Evolutionary conservation across 1,284 basidiomycete genomes (phyloP).

Genomic region (Cryptococcus sp.): DNA sequence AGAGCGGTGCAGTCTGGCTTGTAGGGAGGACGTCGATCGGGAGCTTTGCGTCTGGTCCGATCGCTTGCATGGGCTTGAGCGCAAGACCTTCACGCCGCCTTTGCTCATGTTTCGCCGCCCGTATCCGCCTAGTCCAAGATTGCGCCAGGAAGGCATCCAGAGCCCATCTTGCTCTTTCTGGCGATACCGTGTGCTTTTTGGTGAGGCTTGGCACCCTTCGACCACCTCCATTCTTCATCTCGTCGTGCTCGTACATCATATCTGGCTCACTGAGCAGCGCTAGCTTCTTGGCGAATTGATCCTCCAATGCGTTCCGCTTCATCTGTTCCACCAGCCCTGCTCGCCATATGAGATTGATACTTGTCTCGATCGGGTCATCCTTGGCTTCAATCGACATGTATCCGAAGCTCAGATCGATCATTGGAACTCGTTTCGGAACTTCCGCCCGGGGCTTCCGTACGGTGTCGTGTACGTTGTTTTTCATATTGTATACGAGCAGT

Average conservation of each 20-base stretch:
- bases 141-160: constrained; percentile 74
- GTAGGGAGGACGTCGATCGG: constrained; percentile 57
- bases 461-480: constrained; percentile 26
- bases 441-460: constrained; percentile 65
- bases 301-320: constrained; percentile 74
- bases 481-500: constrained; percentile 59
- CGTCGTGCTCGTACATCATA: constrained; percentile 6
- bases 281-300: constrained; percentile 74
- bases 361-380: constrained; percentile 85
- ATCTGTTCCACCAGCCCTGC: constrained; percentile 75
- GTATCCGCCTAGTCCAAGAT: constrained; percentile 69
- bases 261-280: constrained; percentile 58
- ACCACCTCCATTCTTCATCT: background rate
- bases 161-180: constrained; percentile 72
- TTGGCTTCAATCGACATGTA: constrained; percentile 74
- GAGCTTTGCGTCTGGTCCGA: constrained; percentile 32
- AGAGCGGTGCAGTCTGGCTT: constrained; percentile 67
- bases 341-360: constrained; percentile 74
- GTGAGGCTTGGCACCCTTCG: constrained; percentile 24
- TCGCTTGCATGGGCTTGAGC: constrained; percentile 42
- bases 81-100: constrained; percentile 55
- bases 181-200: constrained; percentile 59
- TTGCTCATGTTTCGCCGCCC: constrained; percentile 55
- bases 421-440: constrained; percentile 70
- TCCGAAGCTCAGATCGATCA: constrained; percentile 64